Percentiles rank a stretch among this genome's conserved stretches.
phyloP scores from a whole-genome alignment of 768 basidiomycete genomes.

The Panaeolus cyanescens region DNA sequence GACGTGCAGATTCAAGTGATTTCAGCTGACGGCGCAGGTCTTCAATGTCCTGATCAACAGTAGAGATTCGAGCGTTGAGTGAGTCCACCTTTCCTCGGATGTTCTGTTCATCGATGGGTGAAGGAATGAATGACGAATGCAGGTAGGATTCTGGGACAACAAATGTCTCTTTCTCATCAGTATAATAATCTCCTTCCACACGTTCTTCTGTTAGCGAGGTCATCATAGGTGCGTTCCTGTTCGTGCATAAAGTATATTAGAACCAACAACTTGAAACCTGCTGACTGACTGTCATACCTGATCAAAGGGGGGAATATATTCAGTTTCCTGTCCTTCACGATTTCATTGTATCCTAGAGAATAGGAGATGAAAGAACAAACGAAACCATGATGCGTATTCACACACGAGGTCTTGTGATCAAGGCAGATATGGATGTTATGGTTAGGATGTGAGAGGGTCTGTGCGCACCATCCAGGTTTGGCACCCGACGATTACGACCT shows the following conservation, averaged over 20 bases:
- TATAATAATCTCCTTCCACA: background rate
- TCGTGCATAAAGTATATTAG: background rate
- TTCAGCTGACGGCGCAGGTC: slow-evolving; percentile 12
- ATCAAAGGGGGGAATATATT: background rate
- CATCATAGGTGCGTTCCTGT: background rate
- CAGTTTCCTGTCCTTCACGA: background rate
- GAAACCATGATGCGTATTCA: background rate
- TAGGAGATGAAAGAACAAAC: background rate
- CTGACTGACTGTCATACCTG: background rate
- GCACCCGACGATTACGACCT: too few species aligned
- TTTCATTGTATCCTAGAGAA: background rate
- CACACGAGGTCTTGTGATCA: background rate
- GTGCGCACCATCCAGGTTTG: too few species aligned
- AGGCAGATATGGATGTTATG: too few species aligned
- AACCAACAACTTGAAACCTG: background rate
- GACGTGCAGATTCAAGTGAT: slow-evolving; percentile 12
- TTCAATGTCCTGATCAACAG: slow-evolving; percentile 16
- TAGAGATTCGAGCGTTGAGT: slow-evolving; percentile 2
- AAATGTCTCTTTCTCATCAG: background rate
- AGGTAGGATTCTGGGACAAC: background rate
- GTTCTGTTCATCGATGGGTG: slow-evolving; percentile 11
- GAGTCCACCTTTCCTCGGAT: slow-evolving; percentile 11
- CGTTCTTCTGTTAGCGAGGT: background rate
- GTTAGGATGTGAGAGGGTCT: too few species aligned
- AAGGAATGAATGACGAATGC: slow-evolving; percentile 19